Conservation (phyloP, 306 rosid species). For the Vigna unguiculata region DNA sequence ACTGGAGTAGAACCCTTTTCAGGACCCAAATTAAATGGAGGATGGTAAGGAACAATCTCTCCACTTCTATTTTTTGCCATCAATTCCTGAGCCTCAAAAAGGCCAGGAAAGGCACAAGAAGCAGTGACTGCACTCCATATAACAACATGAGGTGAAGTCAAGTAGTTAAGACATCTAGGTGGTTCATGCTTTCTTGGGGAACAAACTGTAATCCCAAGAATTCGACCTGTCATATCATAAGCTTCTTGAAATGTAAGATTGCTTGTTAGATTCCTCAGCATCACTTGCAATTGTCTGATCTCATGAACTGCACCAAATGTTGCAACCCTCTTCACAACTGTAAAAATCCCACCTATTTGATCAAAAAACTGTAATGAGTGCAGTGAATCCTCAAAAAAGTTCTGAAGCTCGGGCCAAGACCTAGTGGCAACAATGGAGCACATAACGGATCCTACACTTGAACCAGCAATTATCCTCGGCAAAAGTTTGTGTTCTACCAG, state of each 20-base stretch:
- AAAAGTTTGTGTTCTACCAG: slow-evolving; percentile 81
- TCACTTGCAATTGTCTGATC: slow-evolving; percentile 86
- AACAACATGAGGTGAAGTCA: slow-evolving; percentile 98
- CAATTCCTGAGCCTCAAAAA: slow-evolving; percentile 96
- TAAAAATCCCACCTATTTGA: slow-evolving; percentile 88
- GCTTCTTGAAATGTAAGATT: slow-evolving; percentile 98
- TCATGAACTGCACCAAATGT: slow-evolving; percentile 91
- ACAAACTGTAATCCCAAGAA: slow-evolving; percentile 96
- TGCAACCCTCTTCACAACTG: slow-evolving; percentile 85
- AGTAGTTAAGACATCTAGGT: slow-evolving; percentile 96
- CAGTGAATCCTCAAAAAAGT: slow-evolving; percentile 86
- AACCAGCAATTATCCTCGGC: slow-evolving; percentile 89
- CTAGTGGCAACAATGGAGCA: slow-evolving; percentile 88
- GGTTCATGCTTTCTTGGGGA: slow-evolving; percentile 98
- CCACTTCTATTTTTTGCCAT: slow-evolving; percentile 99
- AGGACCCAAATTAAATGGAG: slow-evolving; percentile 91
- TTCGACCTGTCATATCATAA: slow-evolving; percentile 92
- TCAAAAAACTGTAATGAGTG: slow-evolving; percentile 88
- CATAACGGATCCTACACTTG: slow-evolving; percentile 91
- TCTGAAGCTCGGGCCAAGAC: slow-evolving; percentile 93
- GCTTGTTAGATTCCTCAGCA: slow-evolving; percentile 90
- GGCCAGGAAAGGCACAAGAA: slow-evolving; percentile 98
- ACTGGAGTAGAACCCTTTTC: slow-evolving; percentile 81
- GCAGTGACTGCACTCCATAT: slow-evolving; percentile 99
- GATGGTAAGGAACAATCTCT: slow-evolving; percentile 94